phyloP scores from a whole-genome alignment of 2,329 filamentous ascomycete genomes.

The Aspergillus novofumigatus region DNA sequence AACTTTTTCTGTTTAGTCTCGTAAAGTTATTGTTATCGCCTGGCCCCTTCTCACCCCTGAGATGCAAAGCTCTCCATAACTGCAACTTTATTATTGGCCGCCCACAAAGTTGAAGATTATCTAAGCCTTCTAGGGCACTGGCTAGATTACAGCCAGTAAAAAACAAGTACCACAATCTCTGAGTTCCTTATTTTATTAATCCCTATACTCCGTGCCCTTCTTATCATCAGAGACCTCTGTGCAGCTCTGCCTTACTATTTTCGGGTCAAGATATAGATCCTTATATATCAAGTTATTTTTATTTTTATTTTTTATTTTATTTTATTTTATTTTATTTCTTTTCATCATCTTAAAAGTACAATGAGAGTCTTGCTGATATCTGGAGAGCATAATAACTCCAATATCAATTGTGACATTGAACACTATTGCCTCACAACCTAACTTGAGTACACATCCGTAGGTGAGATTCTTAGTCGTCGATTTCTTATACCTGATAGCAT shows the following conservation, averaged over 20 bases:
- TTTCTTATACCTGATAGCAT: background rate
- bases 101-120: background rate
- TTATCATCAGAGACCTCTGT: too few relatives aligned
- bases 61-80: background rate
- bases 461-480: background rate
- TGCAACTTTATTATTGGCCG: background rate
- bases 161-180: background rate
- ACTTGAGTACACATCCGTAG: background rate
- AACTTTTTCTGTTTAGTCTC: conserved; percentile 6
- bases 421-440: background rate
- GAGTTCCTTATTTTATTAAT: too few relatives aligned
- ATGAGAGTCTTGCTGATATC: background rate
- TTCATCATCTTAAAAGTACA: background rate
- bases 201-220: too few relatives aligned
- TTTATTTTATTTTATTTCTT: too few relatives aligned
- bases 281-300: background rate
- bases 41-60: background rate
- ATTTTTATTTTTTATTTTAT: too few relatives aligned
- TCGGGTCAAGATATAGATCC: too few relatives aligned
- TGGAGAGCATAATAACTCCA: background rate
- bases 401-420: background rate
- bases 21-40: background rate
- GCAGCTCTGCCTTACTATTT: too few relatives aligned
- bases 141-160: background rate
- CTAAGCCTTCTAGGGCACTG: background rate